phyloP scores from a whole-genome alignment of 2,329 filamentous ascomycete species.

The Diaporthe vexans region DNA sequence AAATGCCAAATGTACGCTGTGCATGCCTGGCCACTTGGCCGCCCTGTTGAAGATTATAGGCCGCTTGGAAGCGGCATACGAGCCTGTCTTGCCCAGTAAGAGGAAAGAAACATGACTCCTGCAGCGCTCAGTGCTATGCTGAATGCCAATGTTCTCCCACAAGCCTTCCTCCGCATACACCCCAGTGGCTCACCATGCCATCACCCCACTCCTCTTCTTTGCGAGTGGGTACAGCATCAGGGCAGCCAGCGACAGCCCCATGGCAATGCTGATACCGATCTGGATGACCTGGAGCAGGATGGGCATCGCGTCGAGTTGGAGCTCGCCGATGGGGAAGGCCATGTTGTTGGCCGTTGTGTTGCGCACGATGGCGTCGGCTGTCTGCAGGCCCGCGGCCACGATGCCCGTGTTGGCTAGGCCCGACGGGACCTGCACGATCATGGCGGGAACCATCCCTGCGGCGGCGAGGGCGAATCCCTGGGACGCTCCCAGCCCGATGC shows the following conservation, averaged over 20 bases:
- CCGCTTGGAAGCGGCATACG: slow-evolving; percentile 1
- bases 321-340: slow-evolving; percentile 16
- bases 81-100: neutral
- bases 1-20: slow-evolving; percentile 20
- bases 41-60: slow-evolving; percentile 16
- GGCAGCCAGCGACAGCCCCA: slow-evolving; percentile 12
- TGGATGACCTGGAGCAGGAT: slow-evolving; percentile 30
- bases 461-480: slow-evolving; percentile 25
- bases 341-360: slow-evolving; percentile 27
- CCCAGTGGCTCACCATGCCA: slow-evolving; percentile 16
- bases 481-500: slow-evolving; percentile 12
- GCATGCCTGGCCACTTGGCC: neutral
- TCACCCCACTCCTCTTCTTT: slow-evolving; percentile 23
- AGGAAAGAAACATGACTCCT: slow-evolving; percentile 7
- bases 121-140: neutral
- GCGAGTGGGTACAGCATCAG: slow-evolving; percentile 6
- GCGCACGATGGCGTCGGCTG: slow-evolving; percentile 23
- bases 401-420: slow-evolving; percentile 23
- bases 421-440: slow-evolving; percentile 23
- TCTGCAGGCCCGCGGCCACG: slow-evolving; percentile 18
- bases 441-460: slow-evolving; percentile 17
- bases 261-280: slow-evolving; percentile 27
- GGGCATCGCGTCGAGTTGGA: slow-evolving; percentile 25
- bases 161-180: neutral
- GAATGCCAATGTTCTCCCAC: neutral